Evolutionary conservation across 192 early-diverging fungal genomes (phyloP), one percentile per base, ranked within the genome.

Genomic region (Coemansia biformis): DNA sequence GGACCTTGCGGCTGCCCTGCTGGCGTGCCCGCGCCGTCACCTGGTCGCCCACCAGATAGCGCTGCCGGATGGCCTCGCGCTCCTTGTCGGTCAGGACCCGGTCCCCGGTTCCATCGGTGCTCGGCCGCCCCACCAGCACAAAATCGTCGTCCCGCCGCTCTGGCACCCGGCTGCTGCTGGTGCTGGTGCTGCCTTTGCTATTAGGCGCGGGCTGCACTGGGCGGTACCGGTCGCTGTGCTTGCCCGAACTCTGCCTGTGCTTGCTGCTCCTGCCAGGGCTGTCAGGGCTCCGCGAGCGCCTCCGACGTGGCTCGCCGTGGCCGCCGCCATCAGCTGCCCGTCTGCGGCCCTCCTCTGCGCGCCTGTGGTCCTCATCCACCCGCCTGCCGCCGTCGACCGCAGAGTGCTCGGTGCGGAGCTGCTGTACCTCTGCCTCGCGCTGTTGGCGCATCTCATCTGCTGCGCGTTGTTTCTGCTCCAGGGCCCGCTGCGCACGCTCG

Each of bases 1-100:
- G 88, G 66, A 99, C 96, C 58, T 92, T 93, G 42, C 92, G 89
- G 42, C 96, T 90, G 53, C 90, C 89, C 77, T 88, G 86, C 48
- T 78, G 79, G 12, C 94, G 84, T 51, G 83, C 85, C 23, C 91
- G 80, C 48, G 83, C 79, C 45, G 77, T 74, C 11, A 15, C 18
- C 24, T 2, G 3, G 32, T 91, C 88, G 34, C 81, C 84, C 7
- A 84, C 88, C 80, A 95, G 83, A 54, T 95, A 99, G 4, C 87
- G 85, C 54, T 85, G 79, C 64, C 83, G 74, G 42, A 86, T 83
- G 8, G 78, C 76, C 43, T 77, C 75, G 15, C 82, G 72, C 58
- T 86, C 84, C 44, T 76, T 74, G 14, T 80, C 78, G 8, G 69
- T 64, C 48, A 61, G 35, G 18, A 68, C 65, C n/a, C 59, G 67